These are phyloP conservation scores for Panus rudis DNA, from an alignment of 768 basidiomycete genomes.

Conservation along the genomic window DNA sequence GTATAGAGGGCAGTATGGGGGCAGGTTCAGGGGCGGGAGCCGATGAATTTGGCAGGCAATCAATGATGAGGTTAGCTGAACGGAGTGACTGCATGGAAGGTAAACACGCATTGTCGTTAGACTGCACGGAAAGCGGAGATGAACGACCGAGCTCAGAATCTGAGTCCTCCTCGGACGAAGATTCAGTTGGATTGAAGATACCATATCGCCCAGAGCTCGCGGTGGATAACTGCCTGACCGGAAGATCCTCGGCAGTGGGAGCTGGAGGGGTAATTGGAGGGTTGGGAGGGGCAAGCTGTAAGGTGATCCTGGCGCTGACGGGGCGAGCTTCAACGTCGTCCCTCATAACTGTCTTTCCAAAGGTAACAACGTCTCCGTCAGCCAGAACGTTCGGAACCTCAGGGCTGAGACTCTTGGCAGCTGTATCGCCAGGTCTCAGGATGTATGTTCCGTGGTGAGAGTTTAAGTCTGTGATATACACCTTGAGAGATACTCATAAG, in stretches of 20 bases:
- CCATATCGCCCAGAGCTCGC: conserved; percentile 57
- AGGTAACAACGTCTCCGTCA: conserved; percentile 68
- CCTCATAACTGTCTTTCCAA: conserved; percentile 69
- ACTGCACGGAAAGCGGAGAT: too few relatives aligned
- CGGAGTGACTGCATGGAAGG: too few relatives aligned
- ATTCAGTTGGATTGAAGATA: conserved; percentile 31
- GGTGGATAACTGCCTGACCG: conserved; percentile 7
- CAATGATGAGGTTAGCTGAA: too few relatives aligned
- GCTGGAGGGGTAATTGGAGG: background rate
- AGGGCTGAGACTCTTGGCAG: conserved; percentile 42
- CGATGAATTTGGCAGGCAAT: too few relatives aligned
- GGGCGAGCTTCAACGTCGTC: conserved; percentile 56
- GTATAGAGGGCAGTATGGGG: too few relatives aligned
- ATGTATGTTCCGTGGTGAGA: conserved; percentile 78
- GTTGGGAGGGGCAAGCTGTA: conserved; percentile 31
- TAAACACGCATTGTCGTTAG: too few relatives aligned
- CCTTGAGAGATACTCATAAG: too few relatives aligned
- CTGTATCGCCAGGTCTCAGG: conserved; percentile 42
- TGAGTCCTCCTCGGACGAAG: conserved; percentile 38
- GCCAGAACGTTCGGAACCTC: conserved; percentile 50
- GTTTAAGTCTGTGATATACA: conserved; percentile 59
- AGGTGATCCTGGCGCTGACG: conserved; percentile 52
- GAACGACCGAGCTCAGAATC: conserved; percentile 22
- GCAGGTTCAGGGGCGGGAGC: too few relatives aligned
- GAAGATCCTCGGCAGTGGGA: conserved; percentile 1